Base-by-base conservation (phyloP, 2,329 filamentous ascomycete species). In the Pseudogymnoascus sp. region DNA sequence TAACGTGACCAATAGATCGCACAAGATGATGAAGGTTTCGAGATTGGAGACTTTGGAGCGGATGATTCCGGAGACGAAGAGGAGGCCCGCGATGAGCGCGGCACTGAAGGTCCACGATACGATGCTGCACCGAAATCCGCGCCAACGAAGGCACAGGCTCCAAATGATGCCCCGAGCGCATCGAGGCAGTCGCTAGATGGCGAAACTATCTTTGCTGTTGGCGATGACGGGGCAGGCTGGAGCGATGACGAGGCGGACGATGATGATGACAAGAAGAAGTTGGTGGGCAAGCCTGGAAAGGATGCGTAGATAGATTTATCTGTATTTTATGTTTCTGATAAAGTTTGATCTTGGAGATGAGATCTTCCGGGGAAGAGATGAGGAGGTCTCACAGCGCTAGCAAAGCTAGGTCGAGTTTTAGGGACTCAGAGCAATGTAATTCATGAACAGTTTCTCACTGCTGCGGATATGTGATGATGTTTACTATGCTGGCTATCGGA, bases 11-110 rank as follows among this genome's bases (percentile, higher is more conserved):
- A 14, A 42, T 66, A 88, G 84, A 89, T 99, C 73, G 93, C 95
- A 2, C 95, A 97, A 83, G 95, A 99, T 71, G 95, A 99, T 70
- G 93, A 97, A 73, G 95, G 95, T 53, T 99, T 99, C 74, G 95
- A 97, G 73, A 96, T 99, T 73, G 90, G 90, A 59, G 95, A 95
- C 63, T 89, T 99, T 66, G 91, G 91, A 61, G 90, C 84, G 2
- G 86, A 86, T 21, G 75, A 76, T 68, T 86, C 83, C 0, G 77
- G 89, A 18, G 87, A 89, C 69, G 84, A 88, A 64, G 84, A 87
- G 69, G 84, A 86, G 62, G 74, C 79, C 5, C 73, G 81, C 53
- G 84, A 80, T 61, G 74, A 70, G 40, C 61, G 65, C 23, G 70
- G 71, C 14, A 71, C 73, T 62, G 73, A 72, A 69, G 70, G 68